Conservation (phyloP, 768 basidiomycete species). For the Scleroderma citrinum region DNA sequence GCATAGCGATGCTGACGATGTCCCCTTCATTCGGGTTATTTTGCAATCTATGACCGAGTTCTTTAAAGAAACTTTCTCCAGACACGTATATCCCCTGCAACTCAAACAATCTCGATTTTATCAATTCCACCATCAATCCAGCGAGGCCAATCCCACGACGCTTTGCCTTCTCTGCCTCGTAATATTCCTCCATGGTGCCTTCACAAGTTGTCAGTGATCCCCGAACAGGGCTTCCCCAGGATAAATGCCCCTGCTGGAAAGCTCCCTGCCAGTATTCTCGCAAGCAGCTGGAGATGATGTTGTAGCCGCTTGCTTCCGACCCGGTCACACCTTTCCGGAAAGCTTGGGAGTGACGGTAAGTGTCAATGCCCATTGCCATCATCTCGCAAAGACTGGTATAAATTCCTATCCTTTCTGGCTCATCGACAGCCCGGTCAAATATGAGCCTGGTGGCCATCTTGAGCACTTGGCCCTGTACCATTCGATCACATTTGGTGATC, state of each 20-base stretch:
- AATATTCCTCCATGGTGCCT: not conserved
- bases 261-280: not conserved
- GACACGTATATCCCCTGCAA: not conserved
- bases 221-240: not conserved
- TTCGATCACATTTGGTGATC: not conserved
- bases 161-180: not conserved
- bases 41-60: not conserved
- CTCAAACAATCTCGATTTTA: not conserved
- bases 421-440: not conserved
- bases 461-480: not conserved
- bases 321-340: not conserved
- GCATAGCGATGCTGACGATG: not conserved
- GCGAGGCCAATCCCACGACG: not conserved
- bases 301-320: not conserved
- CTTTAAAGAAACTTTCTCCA: not conserved
- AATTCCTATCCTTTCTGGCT: not conserved
- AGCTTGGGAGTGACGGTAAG: not conserved
- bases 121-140: not conserved
- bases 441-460: not conserved
- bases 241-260: not conserved
- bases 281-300: not conserved
- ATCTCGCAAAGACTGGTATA: not conserved
- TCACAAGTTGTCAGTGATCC: not conserved
- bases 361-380: not conserved
- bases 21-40: not conserved